Conservation (phyloP, 1,284 basidiomycete genomes). For the Trametes versicolor region DNA sequence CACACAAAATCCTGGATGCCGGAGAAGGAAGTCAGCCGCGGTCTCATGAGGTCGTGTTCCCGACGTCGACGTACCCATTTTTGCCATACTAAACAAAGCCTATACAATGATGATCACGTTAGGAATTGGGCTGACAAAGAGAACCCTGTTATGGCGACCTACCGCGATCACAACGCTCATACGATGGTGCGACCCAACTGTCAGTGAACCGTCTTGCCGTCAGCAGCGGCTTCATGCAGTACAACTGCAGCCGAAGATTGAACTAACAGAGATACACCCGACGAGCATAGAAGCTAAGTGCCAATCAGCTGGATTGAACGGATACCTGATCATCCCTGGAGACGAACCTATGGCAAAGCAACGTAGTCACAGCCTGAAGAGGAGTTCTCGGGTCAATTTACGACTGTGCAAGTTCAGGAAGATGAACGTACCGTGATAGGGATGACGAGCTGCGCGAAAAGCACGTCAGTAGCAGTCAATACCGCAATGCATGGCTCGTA, state of each 20-base stretch:
- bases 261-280: neutral
- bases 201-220: too few relatives aligned
- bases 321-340: neutral
- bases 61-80: neutral
- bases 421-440: neutral
- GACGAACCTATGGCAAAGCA: neutral
- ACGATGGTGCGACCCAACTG: too few relatives aligned
- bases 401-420: neutral
- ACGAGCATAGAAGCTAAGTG: conserved; percentile 1
- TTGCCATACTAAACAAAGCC: neutral
- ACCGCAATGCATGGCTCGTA: neutral
- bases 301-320: neutral
- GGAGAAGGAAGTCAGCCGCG: too few relatives aligned
- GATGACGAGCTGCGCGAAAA: neutral
- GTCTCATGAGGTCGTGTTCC: too few relatives aligned
- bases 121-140: too few relatives aligned
- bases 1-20: neutral
- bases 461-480: neutral
- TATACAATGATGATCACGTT: neutral
- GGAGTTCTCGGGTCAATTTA: too few relatives aligned
- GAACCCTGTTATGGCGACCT: neutral
- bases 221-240: too few relatives aligned
- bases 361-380: neutral
- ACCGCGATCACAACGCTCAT: neutral
- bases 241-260: neutral